phyloP scores from a whole-genome alignment of 2,329 filamentous ascomycete genomes.

The Fusarium aywerte region DNA sequence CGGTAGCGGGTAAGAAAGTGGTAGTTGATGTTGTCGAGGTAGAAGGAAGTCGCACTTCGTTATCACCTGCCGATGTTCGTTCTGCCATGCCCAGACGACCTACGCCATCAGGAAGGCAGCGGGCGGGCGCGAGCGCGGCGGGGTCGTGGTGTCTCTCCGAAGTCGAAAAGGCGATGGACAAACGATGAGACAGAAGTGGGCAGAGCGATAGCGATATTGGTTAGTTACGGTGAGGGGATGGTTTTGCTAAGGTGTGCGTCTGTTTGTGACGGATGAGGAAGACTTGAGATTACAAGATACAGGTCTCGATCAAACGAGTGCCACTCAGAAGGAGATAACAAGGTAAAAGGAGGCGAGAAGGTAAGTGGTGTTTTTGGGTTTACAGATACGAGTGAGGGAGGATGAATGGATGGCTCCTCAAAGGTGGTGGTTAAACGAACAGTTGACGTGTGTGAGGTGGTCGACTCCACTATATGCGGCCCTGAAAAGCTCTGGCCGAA shows the following conservation, averaged over 20 bases:
- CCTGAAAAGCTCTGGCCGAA: constrained; percentile 22
- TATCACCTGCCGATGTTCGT: constrained; percentile 67
- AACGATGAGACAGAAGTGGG: constrained; percentile 26
- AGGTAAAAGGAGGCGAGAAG: constrained; percentile 16
- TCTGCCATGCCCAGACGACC: constrained; percentile 72
- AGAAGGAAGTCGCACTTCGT: constrained; percentile 65
- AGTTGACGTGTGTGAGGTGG: constrained; percentile 42
- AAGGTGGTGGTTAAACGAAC: constrained; percentile 26
- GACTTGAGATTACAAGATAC: constrained; percentile 6
- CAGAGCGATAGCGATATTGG: constrained; percentile 25
- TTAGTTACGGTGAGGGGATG: constrained; percentile 27
- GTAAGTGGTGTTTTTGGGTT: constrained; percentile 35
- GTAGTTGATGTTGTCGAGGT: constrained; percentile 50
- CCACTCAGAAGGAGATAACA: constrained; percentile 5
- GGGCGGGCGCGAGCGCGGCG: constrained; percentile 49
- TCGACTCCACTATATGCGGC: constrained; percentile 33
- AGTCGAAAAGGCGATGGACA: constrained; percentile 33
- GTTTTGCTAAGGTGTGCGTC: background rate
- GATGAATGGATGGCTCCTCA: constrained; percentile 29
- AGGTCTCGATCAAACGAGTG: constrained; percentile 24
- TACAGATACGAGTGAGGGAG: constrained; percentile 28
- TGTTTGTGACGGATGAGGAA: constrained; percentile 9
- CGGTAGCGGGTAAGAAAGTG: constrained; percentile 39
- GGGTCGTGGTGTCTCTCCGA: constrained; percentile 39
- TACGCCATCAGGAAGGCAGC: constrained; percentile 69